Conservation (phyloP, 164 flowering plant species). For the Taxillus chinensis region DNA sequence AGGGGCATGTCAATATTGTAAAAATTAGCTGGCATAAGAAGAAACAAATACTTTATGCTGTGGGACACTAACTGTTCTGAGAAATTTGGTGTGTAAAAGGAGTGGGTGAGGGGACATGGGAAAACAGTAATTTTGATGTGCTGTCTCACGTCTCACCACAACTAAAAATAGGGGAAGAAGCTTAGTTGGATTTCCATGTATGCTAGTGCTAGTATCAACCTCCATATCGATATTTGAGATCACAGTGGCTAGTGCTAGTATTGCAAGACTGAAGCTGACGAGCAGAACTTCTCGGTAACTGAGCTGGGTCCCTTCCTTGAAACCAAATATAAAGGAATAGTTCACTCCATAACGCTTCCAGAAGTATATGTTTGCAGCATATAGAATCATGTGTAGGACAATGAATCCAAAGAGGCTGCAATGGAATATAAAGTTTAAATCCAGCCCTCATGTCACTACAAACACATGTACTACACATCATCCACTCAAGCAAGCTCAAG, state of each 20-base stretch:
- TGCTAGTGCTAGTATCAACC: slow-evolving; percentile 15
- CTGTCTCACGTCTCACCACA: slow-evolving; percentile 20
- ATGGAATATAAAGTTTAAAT: background rate
- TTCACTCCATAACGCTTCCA: slow-evolving; percentile 49
- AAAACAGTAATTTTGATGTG: background rate
- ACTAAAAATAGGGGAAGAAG: slow-evolving; percentile 31
- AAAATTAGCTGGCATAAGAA: slow-evolving; percentile 25
- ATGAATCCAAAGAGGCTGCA: slow-evolving; percentile 41
- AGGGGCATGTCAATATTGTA: slow-evolving; percentile 33
- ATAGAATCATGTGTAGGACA: slow-evolving; percentile 43
- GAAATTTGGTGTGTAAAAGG: background rate
- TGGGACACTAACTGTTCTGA: background rate
- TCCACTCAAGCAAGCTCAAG: too few relatives aligned
- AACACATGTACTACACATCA: too few relatives aligned
- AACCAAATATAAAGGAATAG: slow-evolving; percentile 49
- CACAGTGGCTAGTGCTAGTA: slow-evolving; percentile 33
- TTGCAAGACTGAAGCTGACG: slow-evolving; percentile 41
- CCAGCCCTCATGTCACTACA: too few relatives aligned
- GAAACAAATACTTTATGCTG: background rate
- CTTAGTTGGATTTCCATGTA: slow-evolving; percentile 23
- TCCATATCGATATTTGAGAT: slow-evolving; percentile 32
- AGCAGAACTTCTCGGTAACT: slow-evolving; percentile 45
- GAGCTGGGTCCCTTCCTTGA: slow-evolving; percentile 47
- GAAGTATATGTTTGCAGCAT: slow-evolving; percentile 41
- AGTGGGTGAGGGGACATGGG: too few relatives aligned